Evolutionary conservation across 345 rosid genomes (phyloP).

Genomic region (Syzygium aqueum): DNA sequence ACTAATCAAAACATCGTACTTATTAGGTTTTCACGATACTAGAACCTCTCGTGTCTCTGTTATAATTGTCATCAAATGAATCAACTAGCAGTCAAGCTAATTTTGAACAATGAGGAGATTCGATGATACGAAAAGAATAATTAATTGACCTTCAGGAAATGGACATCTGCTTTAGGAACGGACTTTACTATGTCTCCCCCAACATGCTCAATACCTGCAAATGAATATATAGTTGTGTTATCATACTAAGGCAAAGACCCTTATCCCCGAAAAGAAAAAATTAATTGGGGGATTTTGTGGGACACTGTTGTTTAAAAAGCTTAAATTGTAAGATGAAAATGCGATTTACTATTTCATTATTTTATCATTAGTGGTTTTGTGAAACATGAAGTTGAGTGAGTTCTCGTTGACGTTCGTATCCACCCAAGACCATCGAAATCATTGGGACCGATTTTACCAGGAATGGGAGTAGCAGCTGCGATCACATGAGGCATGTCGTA

Average conservation of each 20-base stretch:
- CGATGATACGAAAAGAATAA: not conserved
- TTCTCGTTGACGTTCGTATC: not conserved
- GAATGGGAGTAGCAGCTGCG: slow-evolving; percentile 11
- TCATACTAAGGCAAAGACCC: not conserved
- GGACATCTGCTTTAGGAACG: slow-evolving; percentile 33
- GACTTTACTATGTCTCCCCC: slow-evolving; percentile 26
- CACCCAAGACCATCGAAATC: not conserved
- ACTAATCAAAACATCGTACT: not conserved
- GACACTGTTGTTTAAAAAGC: no score
- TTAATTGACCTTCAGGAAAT: slow-evolving; percentile 19
- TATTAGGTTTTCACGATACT: not conserved
- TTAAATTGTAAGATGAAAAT: no score
- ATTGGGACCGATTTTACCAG: slow-evolving; percentile 4
- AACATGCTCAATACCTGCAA: slow-evolving; percentile 19
- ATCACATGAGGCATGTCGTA: slow-evolving; percentile 23
- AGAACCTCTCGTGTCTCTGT: no score
- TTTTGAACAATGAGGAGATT: not conserved
- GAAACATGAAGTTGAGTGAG: not conserved
- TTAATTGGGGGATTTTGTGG: not conserved
- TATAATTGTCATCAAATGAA: not conserved
- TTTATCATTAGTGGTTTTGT: no score
- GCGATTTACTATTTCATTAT: no score
- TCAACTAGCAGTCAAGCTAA: not conserved
- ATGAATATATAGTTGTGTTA: not conserved
- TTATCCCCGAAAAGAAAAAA: not conserved